Evolutionary conservation across 805 yeast genomes (phyloP), one percentile per base, ranked within the genome.

Genomic region (Pichia occidentalis): DNA sequence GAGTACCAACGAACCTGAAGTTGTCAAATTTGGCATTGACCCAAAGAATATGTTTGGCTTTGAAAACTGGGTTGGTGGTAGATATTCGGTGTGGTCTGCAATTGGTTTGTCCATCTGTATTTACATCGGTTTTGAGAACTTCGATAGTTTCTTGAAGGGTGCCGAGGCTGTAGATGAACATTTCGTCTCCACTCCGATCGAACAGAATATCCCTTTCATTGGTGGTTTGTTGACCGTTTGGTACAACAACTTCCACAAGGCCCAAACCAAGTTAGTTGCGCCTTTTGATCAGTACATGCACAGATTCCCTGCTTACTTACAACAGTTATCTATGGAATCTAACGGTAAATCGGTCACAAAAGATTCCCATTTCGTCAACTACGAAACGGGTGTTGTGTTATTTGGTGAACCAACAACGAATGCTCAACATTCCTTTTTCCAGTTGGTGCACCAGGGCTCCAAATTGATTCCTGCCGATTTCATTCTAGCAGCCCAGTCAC

Each of bases 51-150:
- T 92, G 99, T 92, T 92, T 66, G 97, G 95, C 48, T 92, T 92
- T 57, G 96, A 88, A 64, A 81, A 70, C 68, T 92, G 98, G 98
- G 99, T 92, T 49, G 99, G 99, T 59, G 99, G 99, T 61, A 83
- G 99, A 67, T 92, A 92, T 80, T 92, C 98, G n/a, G 98, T 92
- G 46, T 92, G 99, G 99, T 85, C 95, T 29, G 94, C 98, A 47
- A 92, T 92, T 63, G 99, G 99, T 46, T 77, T 92, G 53, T 85
- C 96, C 21, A 90, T 92, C 47, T 95, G 95, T 54, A 68, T 92
- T 52, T 92, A 83, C 77, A 81, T 92, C 62, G 99, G 99, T 50
- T 92, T 61, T 64, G 97, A 92, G 48, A 85, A 87, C 75, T 92
- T 92, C 57, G 90, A 85, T 48, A 74, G 74, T 44, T 86, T 92